Evolutionary conservation across 2,329 filamentous ascomycete genomes (phyloP).

Genomic region (Trichophyton rubrum): DNA sequence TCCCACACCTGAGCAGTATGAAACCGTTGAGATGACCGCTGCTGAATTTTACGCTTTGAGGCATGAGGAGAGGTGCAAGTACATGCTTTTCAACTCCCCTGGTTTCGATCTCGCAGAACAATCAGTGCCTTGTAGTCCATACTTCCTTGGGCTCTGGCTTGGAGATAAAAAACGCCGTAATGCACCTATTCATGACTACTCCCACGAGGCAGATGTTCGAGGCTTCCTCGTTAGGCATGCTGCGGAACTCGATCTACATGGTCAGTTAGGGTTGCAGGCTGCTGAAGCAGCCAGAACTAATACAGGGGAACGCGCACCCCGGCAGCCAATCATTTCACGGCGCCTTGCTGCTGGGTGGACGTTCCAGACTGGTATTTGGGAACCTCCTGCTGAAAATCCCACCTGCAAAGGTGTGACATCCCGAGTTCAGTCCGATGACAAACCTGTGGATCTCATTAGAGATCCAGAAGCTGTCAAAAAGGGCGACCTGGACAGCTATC

Average conservation of each 20-base stretch:
- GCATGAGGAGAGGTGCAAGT: conserved; percentile 24
- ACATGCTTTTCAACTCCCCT: conserved; percentile 28
- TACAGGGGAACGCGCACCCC: background rate
- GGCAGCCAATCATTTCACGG: conserved; percentile 5
- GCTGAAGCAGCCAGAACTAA: background rate
- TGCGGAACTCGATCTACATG: conserved; percentile 9
- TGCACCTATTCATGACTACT: background rate
- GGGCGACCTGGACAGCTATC: background rate
- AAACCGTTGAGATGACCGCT: conserved; percentile 38
- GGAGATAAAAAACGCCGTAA: conserved; percentile 11
- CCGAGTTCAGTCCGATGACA: background rate
- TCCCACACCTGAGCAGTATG: conserved; percentile 20
- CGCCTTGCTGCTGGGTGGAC: conserved; percentile 6
- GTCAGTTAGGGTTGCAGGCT: background rate
- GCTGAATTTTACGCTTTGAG: conserved; percentile 33
- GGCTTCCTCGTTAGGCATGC: conserved; percentile 11
- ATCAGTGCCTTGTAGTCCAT: conserved; percentile 14
- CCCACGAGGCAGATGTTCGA: conserved; percentile 9
- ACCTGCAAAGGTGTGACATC: background rate
- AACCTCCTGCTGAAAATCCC: background rate
- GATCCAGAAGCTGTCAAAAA: background rate
- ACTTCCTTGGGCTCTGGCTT: conserved; percentile 16
- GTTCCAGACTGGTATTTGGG: background rate
- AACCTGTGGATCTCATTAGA: background rate
- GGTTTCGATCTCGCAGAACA: conserved; percentile 21